Percentiles rank a stretch among this genome's conserved stretches.
Conservation (phyloP, 768 basidiomycete genomes). For the Lentinula boryana region DNA sequence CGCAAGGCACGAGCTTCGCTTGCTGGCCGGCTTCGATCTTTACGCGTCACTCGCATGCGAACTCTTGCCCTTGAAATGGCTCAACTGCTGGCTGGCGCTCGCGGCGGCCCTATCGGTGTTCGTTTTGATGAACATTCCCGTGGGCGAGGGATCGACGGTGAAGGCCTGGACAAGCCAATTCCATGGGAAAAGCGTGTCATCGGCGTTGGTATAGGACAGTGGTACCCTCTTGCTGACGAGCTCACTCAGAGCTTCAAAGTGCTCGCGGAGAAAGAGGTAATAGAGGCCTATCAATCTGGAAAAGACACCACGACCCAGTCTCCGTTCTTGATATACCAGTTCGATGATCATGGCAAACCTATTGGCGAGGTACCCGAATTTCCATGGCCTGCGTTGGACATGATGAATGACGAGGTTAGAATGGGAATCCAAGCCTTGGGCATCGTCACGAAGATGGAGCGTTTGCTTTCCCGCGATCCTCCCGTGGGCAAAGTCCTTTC, state of each 20-base stretch:
- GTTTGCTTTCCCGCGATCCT: neutral
- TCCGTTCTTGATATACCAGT: conserved; percentile 18
- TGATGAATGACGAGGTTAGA: conserved; percentile 1
- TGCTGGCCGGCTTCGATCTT: conserved; percentile 23
- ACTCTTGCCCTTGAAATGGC: conserved; percentile 22
- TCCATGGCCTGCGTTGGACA: conserved; percentile 3
- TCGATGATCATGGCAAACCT: conserved; percentile 14
- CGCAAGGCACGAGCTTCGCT: conserved; percentile 25
- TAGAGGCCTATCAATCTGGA: conserved; percentile 2
- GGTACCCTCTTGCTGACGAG: conserved; percentile 21
- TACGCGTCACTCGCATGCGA: conserved; percentile 28
- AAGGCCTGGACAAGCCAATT: conserved; percentile 26
- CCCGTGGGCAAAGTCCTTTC: neutral
- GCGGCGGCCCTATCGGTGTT: conserved; percentile 32
- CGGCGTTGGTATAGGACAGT: conserved; percentile 28
- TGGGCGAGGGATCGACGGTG: conserved; percentile 31
- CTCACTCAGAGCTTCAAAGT: conserved; percentile 11
- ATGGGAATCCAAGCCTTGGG: neutral
- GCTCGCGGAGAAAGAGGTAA: conserved; percentile 12
- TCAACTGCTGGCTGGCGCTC: conserved; percentile 24
- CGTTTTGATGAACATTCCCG: conserved; percentile 21
- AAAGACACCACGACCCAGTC: neutral
- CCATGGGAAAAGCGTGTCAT: conserved; percentile 23
- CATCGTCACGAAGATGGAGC: neutral
- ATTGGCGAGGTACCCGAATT: neutral